A percentile compares a stretch with the other conserved stretches of the same genome.
These are phyloP conservation scores for Zasmidium citrigriseum DNA, from an alignment of 2,329 filamentous ascomycete species.

Conservation along the genomic window DNA sequence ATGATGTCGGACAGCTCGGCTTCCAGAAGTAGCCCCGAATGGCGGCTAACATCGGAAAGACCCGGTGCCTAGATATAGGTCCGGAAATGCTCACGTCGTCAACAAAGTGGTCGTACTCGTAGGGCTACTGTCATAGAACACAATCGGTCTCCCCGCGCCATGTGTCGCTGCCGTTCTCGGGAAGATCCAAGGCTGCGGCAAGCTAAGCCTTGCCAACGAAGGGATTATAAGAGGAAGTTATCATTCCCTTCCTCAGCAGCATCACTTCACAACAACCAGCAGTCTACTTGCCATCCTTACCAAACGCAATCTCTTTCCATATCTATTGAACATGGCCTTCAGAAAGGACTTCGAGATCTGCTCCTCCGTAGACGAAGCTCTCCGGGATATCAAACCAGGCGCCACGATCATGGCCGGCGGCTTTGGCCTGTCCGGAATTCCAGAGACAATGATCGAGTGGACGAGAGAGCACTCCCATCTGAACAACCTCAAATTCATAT, in stretches of 20 bases:
- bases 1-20: background rate
- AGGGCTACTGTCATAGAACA: too few relatives aligned
- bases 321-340: slow-evolving; percentile 5
- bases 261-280: too few relatives aligned
- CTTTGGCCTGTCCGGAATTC: slow-evolving; percentile 75
- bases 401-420: slow-evolving; percentile 73
- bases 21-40: background rate
- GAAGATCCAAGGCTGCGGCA: too few relatives aligned
- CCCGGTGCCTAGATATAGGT: too few relatives aligned
- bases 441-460: slow-evolving; percentile 70
- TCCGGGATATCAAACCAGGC: slow-evolving; percentile 69
- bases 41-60: too few relatives aligned
- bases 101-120: too few relatives aligned
- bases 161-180: too few relatives aligned
- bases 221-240: too few relatives aligned
- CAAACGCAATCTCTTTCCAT: background rate
- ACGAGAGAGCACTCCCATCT: slow-evolving; percentile 60
- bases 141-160: too few relatives aligned
- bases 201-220: too few relatives aligned
- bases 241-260: too few relatives aligned
- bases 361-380: slow-evolving; percentile 62
- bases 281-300: background rate
- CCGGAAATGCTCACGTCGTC: too few relatives aligned
- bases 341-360: slow-evolving; percentile 15
- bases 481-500: slow-evolving; percentile 68